phyloP scores from a whole-genome alignment of 1,284 basidiomycete species.

The Grifola frondosa region DNA sequence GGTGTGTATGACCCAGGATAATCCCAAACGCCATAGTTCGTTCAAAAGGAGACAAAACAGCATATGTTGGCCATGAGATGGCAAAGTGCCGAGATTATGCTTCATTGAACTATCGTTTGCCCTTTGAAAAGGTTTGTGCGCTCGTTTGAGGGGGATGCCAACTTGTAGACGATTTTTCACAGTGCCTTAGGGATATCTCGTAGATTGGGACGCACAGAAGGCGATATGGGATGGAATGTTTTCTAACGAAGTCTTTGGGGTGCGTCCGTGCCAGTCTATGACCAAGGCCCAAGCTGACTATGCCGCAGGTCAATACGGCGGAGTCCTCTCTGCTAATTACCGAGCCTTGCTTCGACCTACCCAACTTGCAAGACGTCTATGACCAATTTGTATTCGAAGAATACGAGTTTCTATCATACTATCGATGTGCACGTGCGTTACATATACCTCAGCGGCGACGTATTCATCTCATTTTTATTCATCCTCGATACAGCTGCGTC shows the following conservation, averaged over 20 bases:
- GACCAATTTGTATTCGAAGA: conserved; percentile 96
- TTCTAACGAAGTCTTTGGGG: conserved; percentile 66
- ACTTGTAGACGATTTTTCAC: no score
- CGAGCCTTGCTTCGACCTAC: conserved; percentile 91
- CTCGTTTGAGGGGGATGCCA: no score
- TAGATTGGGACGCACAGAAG: conserved; percentile 92
- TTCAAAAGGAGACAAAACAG: conserved; percentile 75
- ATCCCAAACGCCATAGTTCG: conserved; percentile 79
- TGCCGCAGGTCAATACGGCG: conserved; percentile 65
- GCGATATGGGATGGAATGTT: conserved; percentile 88
- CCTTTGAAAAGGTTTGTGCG: conserved; percentile 79
- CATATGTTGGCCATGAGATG: conserved; percentile 83
- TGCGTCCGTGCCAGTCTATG: conserved; percentile 35
- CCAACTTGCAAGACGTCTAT: conserved; percentile 87
- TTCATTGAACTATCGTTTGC: conserved; percentile 76
- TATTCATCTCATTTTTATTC: conserved; percentile 20
- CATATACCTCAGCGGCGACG: conserved; percentile 1
- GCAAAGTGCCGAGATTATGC: conserved; percentile 74
- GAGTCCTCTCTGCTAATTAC: conserved; percentile 81
- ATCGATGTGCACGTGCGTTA: conserved; percentile 75
- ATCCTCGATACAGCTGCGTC: conserved; percentile 61
- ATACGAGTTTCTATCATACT: conserved; percentile 87
- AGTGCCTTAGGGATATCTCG: conserved; percentile 86
- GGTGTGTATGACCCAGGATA: conserved; percentile 43
- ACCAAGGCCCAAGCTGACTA: conserved; percentile 1